Percentiles rank a stretch among this genome's conserved stretches.
Evolutionary conservation across 2,329 filamentous ascomycete species (phyloP).

Genomic region (Teratosphaeria epicoccoides): DNA sequence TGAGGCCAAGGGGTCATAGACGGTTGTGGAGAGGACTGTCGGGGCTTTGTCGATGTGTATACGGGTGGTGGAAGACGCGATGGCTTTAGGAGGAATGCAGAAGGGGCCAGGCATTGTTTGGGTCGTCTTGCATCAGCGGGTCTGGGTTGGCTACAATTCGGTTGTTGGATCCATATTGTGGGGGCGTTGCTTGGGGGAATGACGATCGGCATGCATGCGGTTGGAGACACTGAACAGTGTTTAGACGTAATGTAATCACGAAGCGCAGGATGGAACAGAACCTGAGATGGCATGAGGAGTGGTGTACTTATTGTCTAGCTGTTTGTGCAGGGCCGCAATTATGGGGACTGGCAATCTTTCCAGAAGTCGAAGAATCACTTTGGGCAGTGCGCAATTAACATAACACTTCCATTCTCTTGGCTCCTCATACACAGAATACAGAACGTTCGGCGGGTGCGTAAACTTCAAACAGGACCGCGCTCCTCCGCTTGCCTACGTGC

Average conservation of each 20-base stretch:
- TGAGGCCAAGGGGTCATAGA: conserved; percentile 1
- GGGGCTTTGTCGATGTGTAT: not conserved
- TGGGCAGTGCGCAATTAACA: too few species aligned
- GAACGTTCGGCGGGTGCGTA: too few species aligned
- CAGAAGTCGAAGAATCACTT: too few species aligned
- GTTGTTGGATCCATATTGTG: not conserved
- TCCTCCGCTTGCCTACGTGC: not conserved
- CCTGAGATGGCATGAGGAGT: not conserved
- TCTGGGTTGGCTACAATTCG: not conserved
- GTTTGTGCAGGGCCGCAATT: too few species aligned
- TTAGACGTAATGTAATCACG: not conserved
- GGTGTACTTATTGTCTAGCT: not conserved
- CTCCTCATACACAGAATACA: too few species aligned
- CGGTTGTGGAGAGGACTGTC: too few species aligned
- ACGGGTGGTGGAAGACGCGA: not conserved
- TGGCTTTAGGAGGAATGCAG: not conserved
- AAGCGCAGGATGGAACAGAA: not conserved
- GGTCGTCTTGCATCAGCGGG: not conserved
- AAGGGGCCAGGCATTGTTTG: not conserved
- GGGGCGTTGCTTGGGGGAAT: not conserved
- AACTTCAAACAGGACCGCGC: too few species aligned
- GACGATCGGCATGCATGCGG: not conserved
- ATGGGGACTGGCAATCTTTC: too few species aligned
- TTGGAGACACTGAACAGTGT: not conserved
- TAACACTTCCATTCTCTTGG: too few species aligned